These are phyloP conservation scores for Neofusicoccum parvum DNA, from an alignment of 2,329 filamentous ascomycete species.

Conservation along the genomic window DNA sequence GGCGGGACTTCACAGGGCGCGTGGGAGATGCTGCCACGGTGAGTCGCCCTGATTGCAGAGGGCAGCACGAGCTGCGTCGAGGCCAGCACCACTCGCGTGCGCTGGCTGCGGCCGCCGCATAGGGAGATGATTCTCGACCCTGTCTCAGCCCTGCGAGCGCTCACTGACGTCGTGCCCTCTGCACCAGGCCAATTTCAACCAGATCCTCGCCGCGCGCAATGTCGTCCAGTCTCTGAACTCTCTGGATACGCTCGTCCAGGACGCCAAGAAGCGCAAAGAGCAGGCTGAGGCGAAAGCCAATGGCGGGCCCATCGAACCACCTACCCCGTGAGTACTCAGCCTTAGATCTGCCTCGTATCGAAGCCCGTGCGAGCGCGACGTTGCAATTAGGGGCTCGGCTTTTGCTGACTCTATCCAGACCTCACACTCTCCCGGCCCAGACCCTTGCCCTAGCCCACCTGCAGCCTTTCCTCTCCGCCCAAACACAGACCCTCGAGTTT, in stretches of 20 bases:
- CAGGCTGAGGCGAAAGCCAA: conserved; percentile 41
- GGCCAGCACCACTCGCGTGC: background rate
- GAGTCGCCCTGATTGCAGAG: background rate
- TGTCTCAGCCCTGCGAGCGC: background rate
- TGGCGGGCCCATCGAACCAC: conserved; percentile 36
- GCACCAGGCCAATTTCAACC: conserved; percentile 57
- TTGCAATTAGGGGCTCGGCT: background rate
- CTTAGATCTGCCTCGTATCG: background rate
- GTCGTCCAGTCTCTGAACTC: conserved; percentile 62
- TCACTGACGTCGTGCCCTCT: background rate
- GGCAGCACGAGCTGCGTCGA: background rate
- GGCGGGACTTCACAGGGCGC: conserved; percentile 60
- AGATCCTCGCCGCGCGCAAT: conserved; percentile 58
- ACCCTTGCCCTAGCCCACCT: conserved; percentile 62
- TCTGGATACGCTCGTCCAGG: conserved; percentile 61
- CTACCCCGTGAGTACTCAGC: conserved; percentile 21
- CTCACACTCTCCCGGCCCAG: conserved; percentile 60
- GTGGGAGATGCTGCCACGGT: conserved; percentile 59
- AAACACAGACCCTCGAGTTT: conserved; percentile 51
- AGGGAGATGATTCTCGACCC: background rate
- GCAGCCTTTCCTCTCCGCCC: conserved; percentile 56
- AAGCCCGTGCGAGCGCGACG: background rate
- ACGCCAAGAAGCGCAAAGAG: conserved; percentile 58
- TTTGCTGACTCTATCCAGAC: conserved; percentile 40
- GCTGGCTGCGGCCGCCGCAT: background rate